Base-by-base conservation (phyloP, 2,329 filamentous ascomycete genomes). In the Coniochaeta hoffmannii region DNA sequence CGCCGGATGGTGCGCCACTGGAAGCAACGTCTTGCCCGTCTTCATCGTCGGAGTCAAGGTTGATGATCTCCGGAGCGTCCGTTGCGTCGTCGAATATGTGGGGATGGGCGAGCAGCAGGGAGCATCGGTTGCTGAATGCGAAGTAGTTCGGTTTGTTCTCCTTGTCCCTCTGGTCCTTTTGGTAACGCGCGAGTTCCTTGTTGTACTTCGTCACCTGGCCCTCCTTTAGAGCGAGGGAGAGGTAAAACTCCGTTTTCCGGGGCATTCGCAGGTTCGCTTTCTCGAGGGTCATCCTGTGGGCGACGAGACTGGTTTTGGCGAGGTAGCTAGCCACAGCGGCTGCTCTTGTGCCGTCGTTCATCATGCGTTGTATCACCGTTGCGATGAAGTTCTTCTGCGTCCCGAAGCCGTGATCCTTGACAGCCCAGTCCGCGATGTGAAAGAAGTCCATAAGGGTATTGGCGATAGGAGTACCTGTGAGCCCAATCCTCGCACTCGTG, bases 401-500 rank as follows among this genome's bases (percentile, higher is more conserved):
- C 4, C 83, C 80, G 65, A 87, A 96, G 2, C 96, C 76, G 65
- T 89, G 96, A 24, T 82, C 83, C 0, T 89, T 88, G 1, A 89
- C 86, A 53, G 94, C 84, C 90, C 90, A 96, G 59, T 92, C 81
- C 56, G 96, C 87, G 82, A 96, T 89, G n/a, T 84, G 74, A 65
- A 86, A 90, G 65, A 96, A 96, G 63, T 97, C 92, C 30, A 80
- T 74, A 0, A 96, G 83, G 53, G 89, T 88, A 65, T 96, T 97
- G 4, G 89, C 85, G 53, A 97, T 74, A 0, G 92, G 92, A 0
- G 91, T 93, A 0, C 91, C 92, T 0, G 91, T 96, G 58, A 97
- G 75, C 7, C 90, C 92, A 60, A 97, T 88, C 11, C 91, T 84
- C 57, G 79, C 85, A 54, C 74, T 81, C 0, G 90, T 88, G 57